These are phyloP conservation scores for Herpetomonas tarakana DNA, from an alignment of 208 protist species.

Conservation along the genomic window DNA sequence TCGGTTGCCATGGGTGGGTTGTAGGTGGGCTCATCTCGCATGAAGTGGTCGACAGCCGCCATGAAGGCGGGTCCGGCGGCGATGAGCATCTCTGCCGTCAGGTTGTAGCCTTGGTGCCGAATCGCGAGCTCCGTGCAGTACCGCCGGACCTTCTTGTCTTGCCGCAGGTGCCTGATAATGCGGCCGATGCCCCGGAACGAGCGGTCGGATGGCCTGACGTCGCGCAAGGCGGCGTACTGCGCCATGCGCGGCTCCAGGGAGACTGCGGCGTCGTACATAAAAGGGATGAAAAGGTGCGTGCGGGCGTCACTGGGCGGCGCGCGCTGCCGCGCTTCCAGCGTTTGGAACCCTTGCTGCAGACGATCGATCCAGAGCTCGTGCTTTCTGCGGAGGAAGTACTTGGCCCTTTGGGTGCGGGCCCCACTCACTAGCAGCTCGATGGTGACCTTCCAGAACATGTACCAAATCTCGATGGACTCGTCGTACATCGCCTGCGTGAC, in stretches of 20 bases:
- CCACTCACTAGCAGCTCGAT: slow-evolving; percentile 11
- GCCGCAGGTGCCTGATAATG: slow-evolving; percentile 20
- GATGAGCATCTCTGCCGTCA: slow-evolving; percentile 36
- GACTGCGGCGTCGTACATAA: slow-evolving; percentile 26
- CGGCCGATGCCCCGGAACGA: slow-evolving; percentile 19
- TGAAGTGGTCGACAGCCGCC: slow-evolving; percentile 30
- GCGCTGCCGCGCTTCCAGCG: slow-evolving; percentile 13
- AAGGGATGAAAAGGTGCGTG: slow-evolving; percentile 19
- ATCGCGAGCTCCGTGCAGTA: slow-evolving; percentile 32
- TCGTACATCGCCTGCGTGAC: slow-evolving; percentile 1
- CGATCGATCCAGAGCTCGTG: slow-evolving; percentile 8
- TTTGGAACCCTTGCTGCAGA: slow-evolving; percentile 4
- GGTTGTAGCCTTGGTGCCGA: slow-evolving; percentile 9
- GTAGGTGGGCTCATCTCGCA: slow-evolving; percentile 13
- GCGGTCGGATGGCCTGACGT: slow-evolving; percentile 18
- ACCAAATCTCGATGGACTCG: slow-evolving; percentile 8
- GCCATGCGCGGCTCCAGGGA: slow-evolving; percentile 8
- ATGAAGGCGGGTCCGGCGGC: slow-evolving; percentile 56
- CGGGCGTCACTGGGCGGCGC: slow-evolving; percentile 3
- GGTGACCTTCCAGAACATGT: slow-evolving; percentile 14
- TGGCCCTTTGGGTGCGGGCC: slow-evolving; percentile 4
- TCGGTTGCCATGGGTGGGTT: slow-evolving; percentile 5
- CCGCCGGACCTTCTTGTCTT: slow-evolving; percentile 31
- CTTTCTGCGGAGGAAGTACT: slow-evolving; percentile 6
- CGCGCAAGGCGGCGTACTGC: slow-evolving; percentile 15